phyloP scores from a whole-genome alignment of 2,329 filamentous ascomycete species.

The Cladosporium phlei region DNA sequence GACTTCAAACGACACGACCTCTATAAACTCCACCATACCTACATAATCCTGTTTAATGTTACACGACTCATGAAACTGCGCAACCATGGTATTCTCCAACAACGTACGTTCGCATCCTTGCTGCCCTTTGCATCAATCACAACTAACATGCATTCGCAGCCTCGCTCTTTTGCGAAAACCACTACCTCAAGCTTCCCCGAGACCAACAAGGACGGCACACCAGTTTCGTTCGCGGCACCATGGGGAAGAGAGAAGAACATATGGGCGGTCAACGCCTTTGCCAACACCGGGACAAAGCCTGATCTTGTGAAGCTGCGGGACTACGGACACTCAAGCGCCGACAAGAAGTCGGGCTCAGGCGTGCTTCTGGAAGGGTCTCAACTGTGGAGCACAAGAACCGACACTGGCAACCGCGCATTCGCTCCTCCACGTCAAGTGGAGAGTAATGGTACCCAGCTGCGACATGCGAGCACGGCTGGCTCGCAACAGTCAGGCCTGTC shows the following conservation, averaged over 20 bases:
- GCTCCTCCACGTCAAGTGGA: not conserved
- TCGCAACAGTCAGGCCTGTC: conserved; percentile 12
- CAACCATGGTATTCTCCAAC: conserved; percentile 21
- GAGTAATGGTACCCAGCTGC: not conserved
- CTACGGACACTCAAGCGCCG: not conserved
- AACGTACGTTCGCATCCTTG: conserved; percentile 14
- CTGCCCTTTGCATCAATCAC: not conserved
- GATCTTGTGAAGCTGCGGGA: conserved; percentile 19
- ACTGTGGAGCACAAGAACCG: not conserved
- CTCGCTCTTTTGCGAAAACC: conserved; percentile 24
- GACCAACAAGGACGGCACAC: conserved; percentile 1
- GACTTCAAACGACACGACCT: conserved; percentile 20
- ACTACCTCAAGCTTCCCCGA: not conserved
- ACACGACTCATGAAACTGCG: conserved; percentile 22
- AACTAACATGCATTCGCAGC: conserved; percentile 15
- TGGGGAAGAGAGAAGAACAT: conserved; percentile 14
- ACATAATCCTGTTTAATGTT: conserved; percentile 29
- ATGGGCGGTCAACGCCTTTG: conserved; percentile 24
- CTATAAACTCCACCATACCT: conserved; percentile 22
- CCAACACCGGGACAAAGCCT: conserved; percentile 18
- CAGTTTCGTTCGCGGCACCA: not conserved
- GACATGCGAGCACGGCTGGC: conserved; percentile 22
- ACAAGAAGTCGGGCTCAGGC: conserved; percentile 10
- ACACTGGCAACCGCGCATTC: not conserved
- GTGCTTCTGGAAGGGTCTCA: conserved; percentile 7